Conservation (phyloP, 306 rosid genomes). For the Cotoneaster glaucophyllus region DNA sequence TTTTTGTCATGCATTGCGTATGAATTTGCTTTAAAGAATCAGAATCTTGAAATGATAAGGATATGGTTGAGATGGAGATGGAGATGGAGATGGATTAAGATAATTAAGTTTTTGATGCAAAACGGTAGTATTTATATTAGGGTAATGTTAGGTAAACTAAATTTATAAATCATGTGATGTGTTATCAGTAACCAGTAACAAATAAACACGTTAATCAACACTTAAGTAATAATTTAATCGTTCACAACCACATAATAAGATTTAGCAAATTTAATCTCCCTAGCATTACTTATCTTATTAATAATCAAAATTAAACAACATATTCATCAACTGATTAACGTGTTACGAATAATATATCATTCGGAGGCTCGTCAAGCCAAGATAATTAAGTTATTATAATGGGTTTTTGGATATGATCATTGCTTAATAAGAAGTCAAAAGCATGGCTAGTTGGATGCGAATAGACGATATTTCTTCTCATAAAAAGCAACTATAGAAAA, state of each 20-base stretch:
- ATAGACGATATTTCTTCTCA: not conserved
- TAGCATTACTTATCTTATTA: no score
- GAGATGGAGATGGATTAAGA: not conserved
- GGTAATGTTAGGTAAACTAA: no score
- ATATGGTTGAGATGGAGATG: not conserved
- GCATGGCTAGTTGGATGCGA: not conserved
- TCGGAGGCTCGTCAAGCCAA: no score
- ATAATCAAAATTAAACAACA: no score
- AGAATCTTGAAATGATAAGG: not conserved
- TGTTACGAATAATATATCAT: no score
- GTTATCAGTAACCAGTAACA: rapidly evolving
- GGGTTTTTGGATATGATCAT: not conserved
- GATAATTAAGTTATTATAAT: not conserved
- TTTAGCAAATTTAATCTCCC: no score
- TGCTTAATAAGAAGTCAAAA: not conserved
- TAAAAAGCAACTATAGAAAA: not conserved
- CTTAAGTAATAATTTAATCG: no score
- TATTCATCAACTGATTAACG: no score
- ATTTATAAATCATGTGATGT: no score
- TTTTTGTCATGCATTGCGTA: not conserved
- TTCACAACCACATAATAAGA: no score
- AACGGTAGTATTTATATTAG: no score
- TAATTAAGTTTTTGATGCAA: not conserved
- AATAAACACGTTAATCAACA: no score
- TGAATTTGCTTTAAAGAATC: conserved; percentile 1